These are phyloP conservation scores for Ogataea thermomethanolica DNA, from an alignment of 805 yeast species.

Conservation along the genomic window DNA sequence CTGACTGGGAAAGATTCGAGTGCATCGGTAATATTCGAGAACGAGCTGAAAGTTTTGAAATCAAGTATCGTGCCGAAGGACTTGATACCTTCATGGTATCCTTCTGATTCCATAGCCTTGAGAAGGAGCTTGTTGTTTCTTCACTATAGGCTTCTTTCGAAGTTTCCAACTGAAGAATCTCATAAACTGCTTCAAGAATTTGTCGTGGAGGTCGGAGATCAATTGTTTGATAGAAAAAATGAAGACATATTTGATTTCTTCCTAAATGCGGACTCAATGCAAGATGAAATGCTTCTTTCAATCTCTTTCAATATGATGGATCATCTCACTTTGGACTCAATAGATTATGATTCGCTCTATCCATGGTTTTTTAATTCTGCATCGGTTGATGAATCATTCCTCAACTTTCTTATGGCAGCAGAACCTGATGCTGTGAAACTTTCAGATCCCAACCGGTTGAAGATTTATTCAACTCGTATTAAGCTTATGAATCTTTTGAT, in stretches of 20 bases:
- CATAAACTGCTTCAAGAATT: constrained; percentile 6
- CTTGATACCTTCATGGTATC: background rate
- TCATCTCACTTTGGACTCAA: constrained; percentile 12
- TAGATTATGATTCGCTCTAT: constrained; percentile 6
- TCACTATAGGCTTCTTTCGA: constrained; percentile 4
- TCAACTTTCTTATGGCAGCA: constrained; percentile 7
- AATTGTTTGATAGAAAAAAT: constrained; percentile 2
- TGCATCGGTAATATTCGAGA: constrained; percentile 16
- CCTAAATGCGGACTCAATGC: background rate
- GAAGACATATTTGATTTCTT: constrained; percentile 18
- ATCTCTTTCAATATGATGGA: constrained; percentile 9
- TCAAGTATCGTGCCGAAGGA: constrained; percentile 1
- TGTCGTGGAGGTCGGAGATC: constrained; percentile 6
- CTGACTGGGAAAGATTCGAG: constrained; percentile 11
- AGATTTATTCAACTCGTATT: background rate
- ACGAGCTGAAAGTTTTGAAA: constrained; percentile 16
- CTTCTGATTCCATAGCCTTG: constrained; percentile 15
- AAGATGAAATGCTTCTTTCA: constrained; percentile 10
- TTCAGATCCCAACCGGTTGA: background rate
- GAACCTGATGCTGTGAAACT: constrained; percentile 10
- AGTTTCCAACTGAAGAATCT: background rate
- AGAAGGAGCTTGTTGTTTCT: constrained; percentile 15
- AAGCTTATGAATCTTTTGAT: constrained; percentile 9
- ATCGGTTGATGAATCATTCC: constrained; percentile 6
- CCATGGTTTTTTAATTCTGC: constrained; percentile 14